These are phyloP conservation scores for Sarocladium strictum DNA, from an alignment of 2,329 filamentous ascomycete genomes.

Conservation along the genomic window DNA sequence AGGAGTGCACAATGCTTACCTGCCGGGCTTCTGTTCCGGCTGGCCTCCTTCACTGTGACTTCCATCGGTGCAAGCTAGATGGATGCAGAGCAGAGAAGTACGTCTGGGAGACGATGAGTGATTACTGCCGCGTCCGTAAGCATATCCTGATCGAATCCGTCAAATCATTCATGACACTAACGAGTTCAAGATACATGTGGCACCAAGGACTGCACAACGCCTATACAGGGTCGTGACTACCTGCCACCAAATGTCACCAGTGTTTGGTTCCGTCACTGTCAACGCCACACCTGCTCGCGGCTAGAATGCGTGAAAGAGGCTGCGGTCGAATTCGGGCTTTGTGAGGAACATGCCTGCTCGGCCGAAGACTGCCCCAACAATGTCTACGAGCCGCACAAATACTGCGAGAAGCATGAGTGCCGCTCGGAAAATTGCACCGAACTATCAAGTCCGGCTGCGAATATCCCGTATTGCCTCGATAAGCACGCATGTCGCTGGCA, in stretches of 20 bases:
- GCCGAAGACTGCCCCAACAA: neutral
- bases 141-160: neutral
- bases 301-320: neutral
- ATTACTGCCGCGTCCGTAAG: neutral
- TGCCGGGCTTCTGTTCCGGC: neutral
- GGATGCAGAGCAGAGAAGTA: slow-evolving; percentile 3
- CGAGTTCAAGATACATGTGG: neutral
- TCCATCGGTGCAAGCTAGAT: neutral
- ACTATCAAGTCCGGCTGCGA: neutral
- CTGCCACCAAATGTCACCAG: neutral
- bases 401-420: neutral
- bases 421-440: neutral
- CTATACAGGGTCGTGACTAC: neutral
- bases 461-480: neutral
- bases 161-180: neutral
- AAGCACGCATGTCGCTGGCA: neutral
- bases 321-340: neutral
- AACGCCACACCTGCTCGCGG: neutral
- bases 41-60: neutral
- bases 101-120: neutral
- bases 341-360: neutral
- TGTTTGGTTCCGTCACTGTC: neutral
- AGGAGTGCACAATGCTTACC: neutral
- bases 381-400: neutral
- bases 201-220: neutral